Base-by-base conservation (phyloP, 192 early-diverging fungal species). In the Entophlyctis helioformis region DNA sequence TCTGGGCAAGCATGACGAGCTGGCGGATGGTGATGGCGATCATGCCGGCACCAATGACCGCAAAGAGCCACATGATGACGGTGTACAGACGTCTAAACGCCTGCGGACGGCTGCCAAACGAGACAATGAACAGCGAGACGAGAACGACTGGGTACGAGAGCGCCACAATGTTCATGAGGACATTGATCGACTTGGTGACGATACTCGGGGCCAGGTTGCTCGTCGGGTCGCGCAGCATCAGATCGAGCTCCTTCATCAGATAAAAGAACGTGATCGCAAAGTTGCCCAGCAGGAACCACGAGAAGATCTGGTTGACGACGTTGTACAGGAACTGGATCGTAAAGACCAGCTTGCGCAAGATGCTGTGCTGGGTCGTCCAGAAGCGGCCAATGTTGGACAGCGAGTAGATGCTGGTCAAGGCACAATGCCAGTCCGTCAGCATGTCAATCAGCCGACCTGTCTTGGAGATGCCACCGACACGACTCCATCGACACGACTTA, bases 271-370 rank as follows among this genome's bases (percentile, higher is more conserved):
- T 52, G 39, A 62, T 39, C 40, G 50, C 50, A 43, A 67, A 54
- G 45, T 62, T 67, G 37, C 56, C 49, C 29, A 56, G 46, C 5
- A 59, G 23, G 36, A 60, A 60, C 68, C 63, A 66, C 29, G 51
- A 55, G 43, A 85, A 87, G 20, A 84, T 28, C 36, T 83, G 63
- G 49, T 73, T 81, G 44, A 83, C 33, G 33, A 49, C 44, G 31
- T 65, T 70, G 49, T 56, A 83, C 43, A 51, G 59, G 51, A 62
- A 85, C 50, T 83, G 68, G 23, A 87, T n/a, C 39, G 69, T 73
- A 51, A 87, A 77, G 35, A 72, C 45, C 15, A 85, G 40, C 55
- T 86, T 86, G 31, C 79, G 69, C 3, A 73, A 26, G 43, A 80
- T 59, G 34, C 63, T 67, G 41, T 86, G 85, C 22, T 67, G 65